phyloP scores from a whole-genome alignment of 2,329 filamentous ascomycete genomes.

The Pseudogymnoascus sp. region DNA sequence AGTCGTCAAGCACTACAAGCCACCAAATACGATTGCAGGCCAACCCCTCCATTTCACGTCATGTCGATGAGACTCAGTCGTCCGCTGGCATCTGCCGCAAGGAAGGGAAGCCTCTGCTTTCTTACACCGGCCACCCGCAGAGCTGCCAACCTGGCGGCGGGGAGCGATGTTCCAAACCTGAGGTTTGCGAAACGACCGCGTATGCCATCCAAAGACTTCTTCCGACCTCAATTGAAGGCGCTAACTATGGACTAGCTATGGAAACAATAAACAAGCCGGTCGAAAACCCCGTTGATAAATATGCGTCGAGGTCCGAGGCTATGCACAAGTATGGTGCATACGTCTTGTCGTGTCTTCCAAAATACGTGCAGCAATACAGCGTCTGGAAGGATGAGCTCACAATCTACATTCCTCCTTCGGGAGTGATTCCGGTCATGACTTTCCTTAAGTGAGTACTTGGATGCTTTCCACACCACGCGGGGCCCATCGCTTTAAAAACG shows the following conservation, averaged over 20 bases:
- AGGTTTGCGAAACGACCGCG: constrained; percentile 33
- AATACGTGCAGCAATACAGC: constrained; percentile 98
- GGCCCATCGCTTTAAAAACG: constrained; percentile 10
- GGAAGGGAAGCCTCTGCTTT: constrained; percentile 10
- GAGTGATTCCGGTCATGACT: constrained; percentile 81
- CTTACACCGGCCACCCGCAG: constrained; percentile 3
- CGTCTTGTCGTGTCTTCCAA: constrained; percentile 91
- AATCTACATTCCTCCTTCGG: constrained; percentile 82
- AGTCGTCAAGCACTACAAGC: constrained; percentile 8
- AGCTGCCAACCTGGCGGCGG: constrained; percentile 8
- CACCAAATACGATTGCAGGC: constrained; percentile 10
- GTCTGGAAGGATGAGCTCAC: constrained; percentile 99
- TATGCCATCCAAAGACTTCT: constrained; percentile 28
- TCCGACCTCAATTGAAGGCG: constrained; percentile 17
- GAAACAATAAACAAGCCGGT: constrained; percentile 68
- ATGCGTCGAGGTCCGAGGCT: constrained; percentile 74
- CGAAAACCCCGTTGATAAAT: constrained; percentile 90
- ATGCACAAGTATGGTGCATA: constrained; percentile 94
- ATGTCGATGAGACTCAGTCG: constrained; percentile 12
- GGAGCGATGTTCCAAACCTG: constrained; percentile 14
- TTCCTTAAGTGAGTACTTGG: constrained; percentile 69
- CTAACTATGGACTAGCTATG: constrained; percentile 29
- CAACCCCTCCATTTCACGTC: constrained; percentile 9
- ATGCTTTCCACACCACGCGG: neutral
- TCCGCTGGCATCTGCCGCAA: constrained; percentile 12